phyloP scores from a whole-genome alignment of 75 land plant species.

The Chamaecyparis obtusa region DNA sequence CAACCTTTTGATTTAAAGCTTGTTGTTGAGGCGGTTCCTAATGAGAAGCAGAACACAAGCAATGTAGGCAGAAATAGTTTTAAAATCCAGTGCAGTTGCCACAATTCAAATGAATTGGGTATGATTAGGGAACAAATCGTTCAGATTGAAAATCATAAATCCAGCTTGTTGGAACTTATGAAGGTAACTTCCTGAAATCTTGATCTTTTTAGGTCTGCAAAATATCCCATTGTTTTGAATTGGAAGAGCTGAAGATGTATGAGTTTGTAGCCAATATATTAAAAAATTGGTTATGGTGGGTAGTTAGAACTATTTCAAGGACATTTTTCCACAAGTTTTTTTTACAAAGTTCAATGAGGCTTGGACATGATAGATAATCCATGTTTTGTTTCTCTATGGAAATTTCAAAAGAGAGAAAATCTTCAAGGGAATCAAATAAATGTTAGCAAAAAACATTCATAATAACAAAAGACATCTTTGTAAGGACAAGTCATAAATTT shows the following conservation, averaged over 20 bases:
- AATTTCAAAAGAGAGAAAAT: too few relatives aligned
- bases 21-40: not conserved
- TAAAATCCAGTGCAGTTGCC: not conserved
- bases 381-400: too few relatives aligned
- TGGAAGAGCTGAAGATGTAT: not conserved
- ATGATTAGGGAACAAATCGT: conserved; percentile 47
- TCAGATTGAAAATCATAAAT: conserved; percentile 73
- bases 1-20: not conserved
- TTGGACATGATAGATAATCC: not conserved
- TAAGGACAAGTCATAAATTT: not conserved
- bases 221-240: not conserved
- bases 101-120: conserved; percentile 36
- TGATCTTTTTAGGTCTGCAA: not conserved
- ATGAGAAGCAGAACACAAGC: not conserved
- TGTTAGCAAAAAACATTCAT: too few relatives aligned
- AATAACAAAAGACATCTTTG: not conserved
- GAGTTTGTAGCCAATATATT: not conserved
- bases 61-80: not conserved
- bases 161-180: conserved; percentile 54
- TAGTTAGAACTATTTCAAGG: not conserved
- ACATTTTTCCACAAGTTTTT: too few relatives aligned
- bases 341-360: not conserved
- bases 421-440: too few relatives aligned
- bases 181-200: conserved; percentile 36
- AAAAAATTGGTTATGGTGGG: not conserved